Evolutionary conservation across 108 stramenopile species (phyloP), one percentile per base, ranked within the genome.

Genomic region (Pelagomonas calceolata): DNA sequence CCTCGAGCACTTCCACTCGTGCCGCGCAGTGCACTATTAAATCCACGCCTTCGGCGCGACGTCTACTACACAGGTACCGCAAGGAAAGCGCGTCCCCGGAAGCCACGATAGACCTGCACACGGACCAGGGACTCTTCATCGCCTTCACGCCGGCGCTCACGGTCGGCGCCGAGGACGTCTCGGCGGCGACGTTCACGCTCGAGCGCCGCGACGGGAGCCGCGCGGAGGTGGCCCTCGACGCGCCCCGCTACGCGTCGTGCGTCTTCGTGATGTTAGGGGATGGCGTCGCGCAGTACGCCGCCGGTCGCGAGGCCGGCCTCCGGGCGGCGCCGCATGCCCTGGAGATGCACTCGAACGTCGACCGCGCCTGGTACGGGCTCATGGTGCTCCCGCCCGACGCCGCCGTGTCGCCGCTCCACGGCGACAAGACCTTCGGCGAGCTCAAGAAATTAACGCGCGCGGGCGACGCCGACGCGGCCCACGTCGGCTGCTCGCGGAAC

Each of bases 1-100:
- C n/a, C 73, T 92, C 66, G 92, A 92, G 64, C 92, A 92, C 69
- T 91, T 90, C 70, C 92, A 92, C 78, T 82, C 82, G 16, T 92
- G 90, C n/a, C 75, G 73, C 83, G 32, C 76, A 81, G 69, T 66
- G 33, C 33, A 43, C 43, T n/a, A n/a, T n/a, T n/a, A n/a, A n/a
- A 44, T 36, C 0, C 64, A 63, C 35, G 66, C 44, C 39, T 31
- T 30, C 16, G 36, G 29, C 32, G 26, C 37, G 15, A 21, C 30
- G 9, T 39, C 71, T 32, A 66, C 72, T 66, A 45, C 44, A 45
- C 44, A 60, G 21, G 3, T 26, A 60, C 14, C 51, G 51, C 14
- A 1, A 12, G 21, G 51, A 60, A 26, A 12, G 21, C 51, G 21
- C 3, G 21, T 4, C 51, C 21, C 21, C 51, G 21, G 51, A 17